Evolutionary conservation across 805 yeast species (phyloP).

Genomic region (Blastobotrys muscicola): DNA sequence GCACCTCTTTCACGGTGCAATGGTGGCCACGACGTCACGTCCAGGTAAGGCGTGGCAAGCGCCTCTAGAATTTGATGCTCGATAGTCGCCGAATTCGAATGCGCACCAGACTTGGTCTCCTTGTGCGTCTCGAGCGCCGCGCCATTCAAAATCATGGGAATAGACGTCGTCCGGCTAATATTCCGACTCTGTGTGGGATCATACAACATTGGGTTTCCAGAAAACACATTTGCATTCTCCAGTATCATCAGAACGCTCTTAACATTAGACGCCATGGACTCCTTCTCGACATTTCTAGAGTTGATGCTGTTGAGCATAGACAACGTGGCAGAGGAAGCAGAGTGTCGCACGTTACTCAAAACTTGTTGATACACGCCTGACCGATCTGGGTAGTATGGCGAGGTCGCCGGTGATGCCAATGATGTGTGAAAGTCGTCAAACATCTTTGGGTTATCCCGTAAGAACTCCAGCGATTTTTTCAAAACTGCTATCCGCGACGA

Average conservation of each 20-base stretch:
- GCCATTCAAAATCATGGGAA: background rate
- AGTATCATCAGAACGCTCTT: constrained; percentile 22
- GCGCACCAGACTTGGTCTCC: constrained; percentile 5
- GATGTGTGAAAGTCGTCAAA: constrained; percentile 6
- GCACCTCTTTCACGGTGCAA: constrained; percentile 20
- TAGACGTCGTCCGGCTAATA: too few relatives aligned
- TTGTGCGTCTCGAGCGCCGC: constrained; percentile 1
- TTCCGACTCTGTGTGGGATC: too few relatives aligned
- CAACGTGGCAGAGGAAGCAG: constrained; percentile 16
- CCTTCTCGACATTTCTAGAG: constrained; percentile 5
- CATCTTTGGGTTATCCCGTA: constrained; percentile 39
- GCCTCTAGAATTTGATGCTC: constrained; percentile 20
- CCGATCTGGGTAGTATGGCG: background rate
- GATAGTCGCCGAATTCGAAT: background rate
- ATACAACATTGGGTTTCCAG: too few relatives aligned
- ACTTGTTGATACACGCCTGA: constrained; percentile 1
- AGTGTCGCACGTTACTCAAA: constrained; percentile 22
- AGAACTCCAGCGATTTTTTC: constrained; percentile 65
- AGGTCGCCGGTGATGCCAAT: background rate
- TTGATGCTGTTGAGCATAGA: constrained; percentile 16
- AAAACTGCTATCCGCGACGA: constrained; percentile 67
- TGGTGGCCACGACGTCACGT: constrained; percentile 12
- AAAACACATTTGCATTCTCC: constrained; percentile 3
- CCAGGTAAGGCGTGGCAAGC: constrained; percentile 23
- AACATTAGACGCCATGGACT: constrained; percentile 5